phyloP scores from a whole-genome alignment of 148 eudicot species.

The Chenopodium formosanum region DNA sequence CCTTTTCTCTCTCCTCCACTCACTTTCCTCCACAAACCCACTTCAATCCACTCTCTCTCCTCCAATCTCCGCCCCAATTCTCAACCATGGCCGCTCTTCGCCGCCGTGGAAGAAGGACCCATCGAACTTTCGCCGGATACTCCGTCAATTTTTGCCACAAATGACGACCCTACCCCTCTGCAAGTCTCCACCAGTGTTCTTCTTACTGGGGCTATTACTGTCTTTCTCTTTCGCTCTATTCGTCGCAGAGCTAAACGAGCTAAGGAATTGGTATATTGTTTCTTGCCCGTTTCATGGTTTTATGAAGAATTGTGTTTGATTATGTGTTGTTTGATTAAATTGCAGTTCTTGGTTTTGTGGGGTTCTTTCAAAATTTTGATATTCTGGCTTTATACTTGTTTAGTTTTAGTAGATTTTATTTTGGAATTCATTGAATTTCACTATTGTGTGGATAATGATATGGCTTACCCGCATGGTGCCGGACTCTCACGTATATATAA shows the following conservation, averaged over 20 bases:
- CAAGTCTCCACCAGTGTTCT: slow-evolving; percentile 83
- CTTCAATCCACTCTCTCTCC: slow-evolving; percentile 26
- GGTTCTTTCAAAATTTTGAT: background rate
- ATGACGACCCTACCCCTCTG: slow-evolving; percentile 66
- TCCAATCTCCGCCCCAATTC: slow-evolving; percentile 30
- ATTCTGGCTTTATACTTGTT: too few relatives aligned
- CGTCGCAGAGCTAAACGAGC: slow-evolving; percentile 85
- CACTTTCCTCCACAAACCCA: slow-evolving; percentile 30
- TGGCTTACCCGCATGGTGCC: too few relatives aligned
- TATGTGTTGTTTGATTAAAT: slow-evolving; percentile 12
- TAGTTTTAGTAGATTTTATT: too few relatives aligned
- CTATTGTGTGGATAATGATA: too few relatives aligned
- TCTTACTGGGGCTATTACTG: slow-evolving; percentile 83
- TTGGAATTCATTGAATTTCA: background rate
- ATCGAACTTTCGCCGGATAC: slow-evolving; percentile 58
- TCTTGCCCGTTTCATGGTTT: background rate
- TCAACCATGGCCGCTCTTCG: slow-evolving; percentile 28
- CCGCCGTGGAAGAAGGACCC: slow-evolving; percentile 55
- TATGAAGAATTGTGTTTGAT: background rate
- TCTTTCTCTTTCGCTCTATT: slow-evolving; percentile 85
- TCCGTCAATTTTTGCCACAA: slow-evolving; percentile 61
- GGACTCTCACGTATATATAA: too few relatives aligned
- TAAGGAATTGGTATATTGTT: slow-evolving; percentile 55
- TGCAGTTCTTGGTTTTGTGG: slow-evolving; percentile 14
- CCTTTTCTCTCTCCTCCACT: slow-evolving; percentile 20